Evolutionary conservation across 148 eudicot species (phyloP).

Genomic region (Euryodendron excelsum): DNA sequence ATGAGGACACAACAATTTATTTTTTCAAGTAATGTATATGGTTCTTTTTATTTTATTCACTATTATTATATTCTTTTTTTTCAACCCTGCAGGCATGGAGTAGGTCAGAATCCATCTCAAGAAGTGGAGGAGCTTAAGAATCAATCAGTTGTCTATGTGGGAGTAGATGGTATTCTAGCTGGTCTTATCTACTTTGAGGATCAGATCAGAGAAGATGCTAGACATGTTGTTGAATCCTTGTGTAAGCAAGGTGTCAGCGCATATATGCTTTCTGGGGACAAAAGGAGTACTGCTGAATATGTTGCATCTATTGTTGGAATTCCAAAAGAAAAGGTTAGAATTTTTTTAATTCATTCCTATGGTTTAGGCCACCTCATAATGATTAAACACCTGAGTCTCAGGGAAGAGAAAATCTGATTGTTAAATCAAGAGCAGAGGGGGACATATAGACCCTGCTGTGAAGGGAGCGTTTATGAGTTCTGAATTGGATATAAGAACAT

Average conservation of each 20-base stretch:
- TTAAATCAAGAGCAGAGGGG: slow-evolving; percentile 3
- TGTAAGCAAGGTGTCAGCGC: slow-evolving; percentile 60
- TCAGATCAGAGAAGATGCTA: slow-evolving; percentile 94
- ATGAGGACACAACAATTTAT: background rate
- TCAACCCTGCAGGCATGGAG: slow-evolving; percentile 57
- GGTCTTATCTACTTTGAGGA: slow-evolving; percentile 91
- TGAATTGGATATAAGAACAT: background rate
- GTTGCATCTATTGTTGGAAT: slow-evolving; percentile 92
- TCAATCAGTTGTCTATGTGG: slow-evolving; percentile 90
- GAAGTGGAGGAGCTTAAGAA: slow-evolving; percentile 66
- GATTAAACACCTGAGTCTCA: background rate
- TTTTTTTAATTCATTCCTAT: background rate
- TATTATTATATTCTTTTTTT: background rate
- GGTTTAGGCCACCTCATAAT: background rate
- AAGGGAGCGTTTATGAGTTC: background rate
- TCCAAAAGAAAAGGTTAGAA: slow-evolving; percentile 60
- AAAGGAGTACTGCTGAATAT: slow-evolving; percentile 76
- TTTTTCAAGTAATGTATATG: background rate
- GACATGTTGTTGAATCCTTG: slow-evolving; percentile 70
- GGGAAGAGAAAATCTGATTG: background rate
- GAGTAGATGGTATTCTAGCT: slow-evolving; percentile 73
- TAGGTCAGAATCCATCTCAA: slow-evolving; percentile 45
- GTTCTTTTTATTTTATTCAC: background rate
- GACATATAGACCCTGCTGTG: background rate
- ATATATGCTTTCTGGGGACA: slow-evolving; percentile 93